These are phyloP conservation scores for Cyclotella atomus DNA, from an alignment of 108 stramenopile species.

Conservation along the genomic window DNA sequence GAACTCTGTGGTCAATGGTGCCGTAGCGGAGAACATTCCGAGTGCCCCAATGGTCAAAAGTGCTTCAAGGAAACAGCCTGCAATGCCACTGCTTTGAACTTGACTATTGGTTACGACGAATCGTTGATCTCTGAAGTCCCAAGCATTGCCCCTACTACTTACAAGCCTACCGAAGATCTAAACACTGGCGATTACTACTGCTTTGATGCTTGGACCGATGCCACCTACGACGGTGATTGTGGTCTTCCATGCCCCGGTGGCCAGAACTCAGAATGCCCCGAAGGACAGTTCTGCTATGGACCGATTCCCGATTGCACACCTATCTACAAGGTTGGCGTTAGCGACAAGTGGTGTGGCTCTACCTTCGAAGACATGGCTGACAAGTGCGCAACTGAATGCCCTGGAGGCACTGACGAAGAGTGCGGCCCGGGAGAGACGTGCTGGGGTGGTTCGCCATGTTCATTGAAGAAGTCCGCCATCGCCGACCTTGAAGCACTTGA, in stretches of 20 bases:
- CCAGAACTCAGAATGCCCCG: slow-evolving; percentile 14
- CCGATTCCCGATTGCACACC: not conserved
- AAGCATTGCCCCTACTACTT: slow-evolving; percentile 21
- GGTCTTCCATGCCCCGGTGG: slow-evolving; percentile 31
- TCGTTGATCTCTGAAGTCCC: slow-evolving; percentile 8
- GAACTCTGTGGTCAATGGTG: slow-evolving; percentile 31
- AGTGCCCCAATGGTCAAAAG: slow-evolving; percentile 29
- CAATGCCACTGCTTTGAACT: slow-evolving; percentile 37
- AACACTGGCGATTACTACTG: slow-evolving; percentile 35
- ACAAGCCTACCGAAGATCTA: slow-evolving; percentile 22
- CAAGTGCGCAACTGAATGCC: slow-evolving; percentile 21
- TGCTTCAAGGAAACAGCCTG: slow-evolving; percentile 24
- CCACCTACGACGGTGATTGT: slow-evolving; percentile 29
- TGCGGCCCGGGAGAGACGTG: slow-evolving; percentile 9
- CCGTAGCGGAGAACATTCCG: slow-evolving; percentile 19
- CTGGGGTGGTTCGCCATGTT: slow-evolving; percentile 23
- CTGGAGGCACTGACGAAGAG: slow-evolving; percentile 22
- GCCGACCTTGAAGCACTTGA: slow-evolving; percentile 7
- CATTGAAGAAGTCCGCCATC: slow-evolving; percentile 1
- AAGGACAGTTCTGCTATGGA: slow-evolving; percentile 20
- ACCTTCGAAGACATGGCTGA: slow-evolving; percentile 25
- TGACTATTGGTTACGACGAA: slow-evolving; percentile 26
- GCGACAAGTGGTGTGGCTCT: slow-evolving; percentile 25
- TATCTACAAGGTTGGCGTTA: slow-evolving; percentile 18
- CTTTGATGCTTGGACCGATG: slow-evolving; percentile 7